phyloP scores from a whole-genome alignment of 192 early-diverging fungal species.

The Coemansia sp. region DNA sequence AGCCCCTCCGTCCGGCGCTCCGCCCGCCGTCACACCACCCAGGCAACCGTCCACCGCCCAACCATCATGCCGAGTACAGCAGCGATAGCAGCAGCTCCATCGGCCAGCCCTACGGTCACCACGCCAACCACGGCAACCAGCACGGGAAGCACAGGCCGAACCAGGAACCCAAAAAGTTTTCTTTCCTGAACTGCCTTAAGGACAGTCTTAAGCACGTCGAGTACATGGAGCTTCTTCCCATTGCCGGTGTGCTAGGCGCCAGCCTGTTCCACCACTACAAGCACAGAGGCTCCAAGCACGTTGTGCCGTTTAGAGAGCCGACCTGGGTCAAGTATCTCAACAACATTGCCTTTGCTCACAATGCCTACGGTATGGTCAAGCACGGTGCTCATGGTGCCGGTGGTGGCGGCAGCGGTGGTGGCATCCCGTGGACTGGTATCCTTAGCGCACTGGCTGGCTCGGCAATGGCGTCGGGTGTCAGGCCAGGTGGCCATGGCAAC shows the following conservation, averaged over 20 bases:
- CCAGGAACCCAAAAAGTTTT: slow-evolving; percentile 3
- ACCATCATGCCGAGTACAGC: slow-evolving; percentile 11
- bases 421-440: slow-evolving; percentile 25
- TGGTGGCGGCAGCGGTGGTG: slow-evolving; percentile 4
- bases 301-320: slow-evolving; percentile 28
- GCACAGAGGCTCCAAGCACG: slow-evolving; percentile 12
- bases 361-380: slow-evolving; percentile 26
- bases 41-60: background rate
- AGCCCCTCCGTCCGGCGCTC: slow-evolving; percentile 12
- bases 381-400: background rate
- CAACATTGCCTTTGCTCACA: slow-evolving; percentile 27
- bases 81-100: slow-evolving; percentile 29
- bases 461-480: slow-evolving; percentile 10
- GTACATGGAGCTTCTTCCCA: slow-evolving; percentile 24
- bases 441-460: slow-evolving; percentile 24
- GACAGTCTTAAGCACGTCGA: slow-evolving; percentile 30
- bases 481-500: slow-evolving; percentile 14
- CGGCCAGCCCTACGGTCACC: slow-evolving; percentile 4
- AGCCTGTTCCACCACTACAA: slow-evolving; percentile 34
- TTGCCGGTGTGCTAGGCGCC: slow-evolving; percentile 32
- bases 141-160: background rate
- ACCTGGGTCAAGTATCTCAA: slow-evolving; percentile 33
- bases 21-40: slow-evolving; percentile 10
- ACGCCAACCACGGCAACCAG: slow-evolving; percentile 1
- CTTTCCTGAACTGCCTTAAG: slow-evolving; percentile 36